Evolutionary conservation across 371 early-diverging fungal genomes (phyloP).

Genomic region (Rhizopus arrhizus): DNA sequence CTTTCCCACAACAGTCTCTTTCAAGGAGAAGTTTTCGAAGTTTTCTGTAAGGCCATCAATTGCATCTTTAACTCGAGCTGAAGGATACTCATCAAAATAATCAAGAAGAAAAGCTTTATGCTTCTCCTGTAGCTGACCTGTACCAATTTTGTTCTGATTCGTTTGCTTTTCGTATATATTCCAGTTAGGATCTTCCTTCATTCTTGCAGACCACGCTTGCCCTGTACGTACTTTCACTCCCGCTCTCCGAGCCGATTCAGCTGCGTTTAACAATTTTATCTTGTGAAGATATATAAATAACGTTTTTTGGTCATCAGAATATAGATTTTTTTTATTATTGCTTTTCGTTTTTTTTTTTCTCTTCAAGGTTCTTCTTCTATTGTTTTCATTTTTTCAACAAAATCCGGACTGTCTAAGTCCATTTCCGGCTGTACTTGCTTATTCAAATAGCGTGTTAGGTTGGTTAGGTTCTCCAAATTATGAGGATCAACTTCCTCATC

Average conservation of each 20-base stretch:
- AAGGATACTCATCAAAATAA: slow-evolving; percentile 11
- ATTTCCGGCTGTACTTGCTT: neutral
- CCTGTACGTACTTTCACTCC: slow-evolving; percentile 4
- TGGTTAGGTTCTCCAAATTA: neutral
- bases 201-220: slow-evolving; percentile 7
- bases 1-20: slow-evolving; percentile 11
- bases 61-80: slow-evolving; percentile 3
- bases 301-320: neutral
- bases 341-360: neutral
- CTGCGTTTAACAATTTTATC: neutral
- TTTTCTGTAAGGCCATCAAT: slow-evolving; percentile 1
- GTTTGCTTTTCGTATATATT: slow-evolving; percentile 9
- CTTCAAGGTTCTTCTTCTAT: neutral
- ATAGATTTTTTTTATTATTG: neutral
- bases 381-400: neutral
- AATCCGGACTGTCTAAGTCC: neutral
- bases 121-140: slow-evolving; percentile 10
- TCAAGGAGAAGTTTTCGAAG: slow-evolving; percentile 11
- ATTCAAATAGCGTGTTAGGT: neutral
- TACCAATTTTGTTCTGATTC: slow-evolving; percentile 3
- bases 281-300: slow-evolving; percentile 9
- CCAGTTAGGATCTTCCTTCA: slow-evolving; percentile 5
- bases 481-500: slow-evolving; percentile 15
- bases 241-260: neutral
- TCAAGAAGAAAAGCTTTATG: slow-evolving; percentile 2